Conservation (phyloP, 805 yeast genomes). For the Starmerella sp. region DNA sequence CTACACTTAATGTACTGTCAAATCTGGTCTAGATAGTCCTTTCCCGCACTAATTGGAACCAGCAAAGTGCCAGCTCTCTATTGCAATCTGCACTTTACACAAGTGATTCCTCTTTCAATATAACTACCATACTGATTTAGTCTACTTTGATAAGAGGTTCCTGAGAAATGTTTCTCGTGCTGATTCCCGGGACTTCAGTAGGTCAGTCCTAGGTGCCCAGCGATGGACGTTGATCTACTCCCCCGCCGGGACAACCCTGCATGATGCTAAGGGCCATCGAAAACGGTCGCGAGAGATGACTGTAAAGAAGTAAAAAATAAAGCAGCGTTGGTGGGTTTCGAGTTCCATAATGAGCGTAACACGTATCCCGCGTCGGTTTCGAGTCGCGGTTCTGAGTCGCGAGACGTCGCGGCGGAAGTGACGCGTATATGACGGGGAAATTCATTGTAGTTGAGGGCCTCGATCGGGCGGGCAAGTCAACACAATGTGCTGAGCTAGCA, state of each 20-base stretch:
- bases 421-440: slow-evolving; percentile 42
- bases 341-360: neutral
- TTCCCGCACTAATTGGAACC: no score
- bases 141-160: neutral
- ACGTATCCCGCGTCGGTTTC: neutral
- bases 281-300: slow-evolving; percentile 7
- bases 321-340: neutral
- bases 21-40: no score
- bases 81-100: no score
- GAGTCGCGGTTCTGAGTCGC: neutral
- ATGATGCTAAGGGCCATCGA: neutral
- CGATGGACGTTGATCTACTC: slow-evolving; percentile 24
- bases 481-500: slow-evolving; percentile 48
- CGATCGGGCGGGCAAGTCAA: slow-evolving; percentile 89
- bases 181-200: slow-evolving; percentile 30
- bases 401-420: neutral
- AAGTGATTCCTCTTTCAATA: no score
- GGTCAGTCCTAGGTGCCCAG: slow-evolving; percentile 31
- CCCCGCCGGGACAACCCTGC: neutral
- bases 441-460: slow-evolving; percentile 82
- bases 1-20: no score
- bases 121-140: no score
- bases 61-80: no score
- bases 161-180: slow-evolving; percentile 25
- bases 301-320: slow-evolving; percentile 12